phyloP scores from a whole-genome alignment of 176 grass and related monocot species.

The Rhynchospora breviuscula region DNA sequence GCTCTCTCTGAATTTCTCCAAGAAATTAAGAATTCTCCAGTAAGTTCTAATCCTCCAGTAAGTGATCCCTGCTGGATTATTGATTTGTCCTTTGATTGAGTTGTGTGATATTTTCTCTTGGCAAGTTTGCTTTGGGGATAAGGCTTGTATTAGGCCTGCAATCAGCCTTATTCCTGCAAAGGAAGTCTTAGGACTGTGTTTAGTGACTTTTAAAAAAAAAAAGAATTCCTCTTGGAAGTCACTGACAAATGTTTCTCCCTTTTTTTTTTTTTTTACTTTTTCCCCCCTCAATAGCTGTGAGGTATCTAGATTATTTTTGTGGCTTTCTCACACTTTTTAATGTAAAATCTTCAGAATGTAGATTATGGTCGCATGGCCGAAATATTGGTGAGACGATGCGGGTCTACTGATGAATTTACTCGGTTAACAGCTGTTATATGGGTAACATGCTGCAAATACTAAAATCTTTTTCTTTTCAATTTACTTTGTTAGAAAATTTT shows the following conservation, averaged over 20 bases:
- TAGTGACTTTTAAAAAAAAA: background rate
- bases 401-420: constrained; percentile 90
- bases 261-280: constrained; percentile 17
- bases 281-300: background rate
- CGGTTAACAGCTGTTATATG: constrained; percentile 96
- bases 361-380: constrained; percentile 99
- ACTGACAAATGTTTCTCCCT: background rate
- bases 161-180: constrained; percentile 10
- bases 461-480: constrained; percentile 5
- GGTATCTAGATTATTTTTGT: constrained; percentile 7
- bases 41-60: constrained; percentile 38
- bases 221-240: background rate
- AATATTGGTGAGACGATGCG: constrained; percentile 89
- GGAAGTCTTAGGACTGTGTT: background rate
- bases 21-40: constrained; percentile 99
- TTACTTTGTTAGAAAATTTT: constrained; percentile 7
- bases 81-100: background rate
- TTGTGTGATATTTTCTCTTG: background rate
- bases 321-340: constrained; percentile 2
- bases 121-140: constrained; percentile 3
- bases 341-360: constrained; percentile 70
- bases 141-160: constrained; percentile 7
- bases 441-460: constrained; percentile 43
- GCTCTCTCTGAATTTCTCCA: constrained; percentile 99
- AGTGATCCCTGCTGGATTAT: background rate